Evolutionary conservation across 331 rosid species (phyloP).

Genomic region (Cydonia oblonga): DNA sequence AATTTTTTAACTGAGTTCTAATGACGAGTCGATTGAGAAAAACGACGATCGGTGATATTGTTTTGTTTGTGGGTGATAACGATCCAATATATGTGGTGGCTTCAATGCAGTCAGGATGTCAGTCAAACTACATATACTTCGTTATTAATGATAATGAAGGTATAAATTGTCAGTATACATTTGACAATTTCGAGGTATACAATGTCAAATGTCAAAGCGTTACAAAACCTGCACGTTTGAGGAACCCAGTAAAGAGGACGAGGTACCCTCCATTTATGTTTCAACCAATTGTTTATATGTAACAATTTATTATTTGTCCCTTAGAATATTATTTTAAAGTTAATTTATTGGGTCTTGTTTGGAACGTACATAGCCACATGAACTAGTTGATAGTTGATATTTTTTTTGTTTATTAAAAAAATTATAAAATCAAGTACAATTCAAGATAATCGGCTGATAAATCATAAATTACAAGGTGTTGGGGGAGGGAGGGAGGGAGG

Average conservation of each 20-base stretch:
- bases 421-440: too few relatives aligned
- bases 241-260: neutral
- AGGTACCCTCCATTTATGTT: neutral
- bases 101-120: neutral
- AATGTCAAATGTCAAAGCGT: neutral
- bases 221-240: neutral
- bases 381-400: too few relatives aligned
- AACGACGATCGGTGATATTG: neutral
- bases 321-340: neutral
- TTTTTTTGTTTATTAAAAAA: too few relatives aligned
- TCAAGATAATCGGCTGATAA: too few relatives aligned
- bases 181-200: neutral
- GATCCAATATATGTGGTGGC: neutral
- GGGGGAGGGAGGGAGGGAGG: too few relatives aligned
- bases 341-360: neutral
- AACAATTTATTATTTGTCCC: neutral
- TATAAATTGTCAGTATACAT: accelerated
- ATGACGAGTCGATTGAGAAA: neutral
- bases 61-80: neutral
- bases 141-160: neutral
- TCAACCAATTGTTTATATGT: neutral
- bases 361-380: too few relatives aligned
- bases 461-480: too few relatives aligned
- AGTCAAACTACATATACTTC: neutral
- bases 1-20: neutral